Conservation (phyloP, 2,329 filamentous ascomycete genomes). For the Didymellaceae sp. region DNA sequence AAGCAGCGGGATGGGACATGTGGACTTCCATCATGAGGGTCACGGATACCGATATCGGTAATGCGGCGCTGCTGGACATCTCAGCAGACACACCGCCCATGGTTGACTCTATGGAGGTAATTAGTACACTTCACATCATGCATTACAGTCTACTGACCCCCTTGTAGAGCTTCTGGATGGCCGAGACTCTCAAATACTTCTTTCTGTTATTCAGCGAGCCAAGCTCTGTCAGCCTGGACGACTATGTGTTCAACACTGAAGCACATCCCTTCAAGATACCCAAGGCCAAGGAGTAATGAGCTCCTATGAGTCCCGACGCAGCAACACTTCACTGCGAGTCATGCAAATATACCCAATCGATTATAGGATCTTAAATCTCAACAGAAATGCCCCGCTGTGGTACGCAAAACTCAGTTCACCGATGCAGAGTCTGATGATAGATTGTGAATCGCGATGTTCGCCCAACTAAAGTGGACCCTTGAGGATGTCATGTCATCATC, state of each 20-base stretch:
- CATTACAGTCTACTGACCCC: conserved; percentile 15
- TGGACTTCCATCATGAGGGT: conserved; percentile 54
- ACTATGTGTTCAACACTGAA: conserved; percentile 57
- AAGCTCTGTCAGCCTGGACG: conserved; percentile 52
- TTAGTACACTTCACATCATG: not conserved
- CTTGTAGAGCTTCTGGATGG: conserved; percentile 55
- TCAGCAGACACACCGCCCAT: conserved; percentile 47
- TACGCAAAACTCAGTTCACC: too few species aligned
- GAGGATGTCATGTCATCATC: conserved; percentile 9
- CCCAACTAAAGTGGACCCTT: conserved; percentile 12
- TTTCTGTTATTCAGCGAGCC: conserved; percentile 56
- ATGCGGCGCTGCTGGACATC: conserved; percentile 55
- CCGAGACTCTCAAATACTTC: conserved; percentile 59
- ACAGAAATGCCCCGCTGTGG: not conserved
- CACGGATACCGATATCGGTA: conserved; percentile 54
- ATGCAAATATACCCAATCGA: not conserved
- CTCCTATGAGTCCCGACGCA: not conserved
- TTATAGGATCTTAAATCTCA: not conserved
- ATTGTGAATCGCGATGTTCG: conserved; percentile 2
- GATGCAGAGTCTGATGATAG: not conserved
- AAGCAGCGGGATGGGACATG: conserved; percentile 59
- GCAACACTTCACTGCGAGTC: not conserved
- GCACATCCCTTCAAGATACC: conserved; percentile 54
- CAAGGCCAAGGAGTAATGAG: conserved; percentile 14
- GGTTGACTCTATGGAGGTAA: conserved; percentile 54